Conservation (phyloP, 805 yeast genomes). For the Starmerella gropengiesseri region DNA sequence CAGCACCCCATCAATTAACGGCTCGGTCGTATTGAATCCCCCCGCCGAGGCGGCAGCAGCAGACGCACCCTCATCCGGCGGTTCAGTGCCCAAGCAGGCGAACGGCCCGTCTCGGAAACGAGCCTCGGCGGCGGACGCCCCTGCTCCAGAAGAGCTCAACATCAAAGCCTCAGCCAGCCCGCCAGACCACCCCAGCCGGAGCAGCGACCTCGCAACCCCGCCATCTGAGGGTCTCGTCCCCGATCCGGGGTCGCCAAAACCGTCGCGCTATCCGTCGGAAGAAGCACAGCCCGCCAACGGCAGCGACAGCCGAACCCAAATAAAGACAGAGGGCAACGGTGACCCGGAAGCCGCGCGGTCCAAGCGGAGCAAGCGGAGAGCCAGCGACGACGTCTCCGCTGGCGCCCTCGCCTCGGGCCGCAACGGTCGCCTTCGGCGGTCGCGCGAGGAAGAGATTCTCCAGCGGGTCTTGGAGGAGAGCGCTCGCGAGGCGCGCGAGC, state of each 20-base stretch:
- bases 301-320: not conserved
- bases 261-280: not conserved
- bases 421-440: constrained; percentile 23
- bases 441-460: constrained; percentile 33
- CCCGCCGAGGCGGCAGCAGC: too few relatives aligned
- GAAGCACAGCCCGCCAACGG: not conserved
- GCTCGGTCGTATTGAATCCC: too few relatives aligned
- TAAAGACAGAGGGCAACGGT: not conserved
- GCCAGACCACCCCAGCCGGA: too few relatives aligned
- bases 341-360: not conserved
- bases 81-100: too few relatives aligned
- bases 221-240: too few relatives aligned
- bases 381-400: constrained; percentile 3
- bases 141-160: too few relatives aligned
- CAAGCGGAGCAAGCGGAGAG: constrained; percentile 6
- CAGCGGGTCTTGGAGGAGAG: constrained; percentile 35
- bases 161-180: too few relatives aligned
- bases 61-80: too few relatives aligned
- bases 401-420: not conserved
- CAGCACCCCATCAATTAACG: not conserved
- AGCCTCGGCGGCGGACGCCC: too few relatives aligned
- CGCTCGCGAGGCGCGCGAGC: constrained; percentile 28
- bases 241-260: not conserved
- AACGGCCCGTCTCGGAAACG: too few relatives aligned
- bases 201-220: too few relatives aligned